Base-by-base conservation (phyloP, 2,329 filamentous ascomycete genomes). In the Chrysoporthe deuterocubensis region DNA sequence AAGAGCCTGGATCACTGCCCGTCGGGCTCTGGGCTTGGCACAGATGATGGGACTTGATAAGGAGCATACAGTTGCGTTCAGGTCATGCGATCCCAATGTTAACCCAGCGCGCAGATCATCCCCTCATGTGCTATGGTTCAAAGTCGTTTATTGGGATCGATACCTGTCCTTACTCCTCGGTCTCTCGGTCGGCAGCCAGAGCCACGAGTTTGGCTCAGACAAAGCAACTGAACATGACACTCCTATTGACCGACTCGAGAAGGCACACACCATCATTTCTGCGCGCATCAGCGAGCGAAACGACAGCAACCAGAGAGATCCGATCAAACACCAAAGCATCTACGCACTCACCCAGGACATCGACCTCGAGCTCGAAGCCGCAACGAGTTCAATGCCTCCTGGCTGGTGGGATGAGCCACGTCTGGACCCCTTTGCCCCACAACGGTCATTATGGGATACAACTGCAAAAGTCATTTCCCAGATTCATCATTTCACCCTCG, bases 111-210 rank as follows among this genome's bases (percentile, higher is more conserved):
- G 67, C 1, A 69, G 74, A 16, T 74, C 80, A 7, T 74, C 75
- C 4, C 77, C 73, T 16, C 74, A 69, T 65, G 67, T 72, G 2
- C 72, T 87, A 6, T 87, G 85, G 85, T 82, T 80, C 71, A 81
- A 81, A 48, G 80, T 86, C 50, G 81, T 83, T 67, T 81, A 78
- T 70, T 78, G 75, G 56, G 86, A 88, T 66, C 81, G 85, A 6
- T 83, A 83, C 66, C 71, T 85, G 9, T 85, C 82, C 0, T 77
- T 87, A 2, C 77, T 87, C 18, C 79, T 87, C 0, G 84, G 84
- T 0, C 77, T 87, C 4, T 78, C 84, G 0, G 78, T 80, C 21
- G 82, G 81, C 6, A 79, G 77, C 0, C 75, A 77, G 3, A 81
- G 84, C 50, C 76, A 78, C 62, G 75, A 74, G 14, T 83, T 83